These are phyloP conservation scores for Ascochyta pisi DNA, from an alignment of 2,329 filamentous ascomycete species.

Conservation along the genomic window DNA sequence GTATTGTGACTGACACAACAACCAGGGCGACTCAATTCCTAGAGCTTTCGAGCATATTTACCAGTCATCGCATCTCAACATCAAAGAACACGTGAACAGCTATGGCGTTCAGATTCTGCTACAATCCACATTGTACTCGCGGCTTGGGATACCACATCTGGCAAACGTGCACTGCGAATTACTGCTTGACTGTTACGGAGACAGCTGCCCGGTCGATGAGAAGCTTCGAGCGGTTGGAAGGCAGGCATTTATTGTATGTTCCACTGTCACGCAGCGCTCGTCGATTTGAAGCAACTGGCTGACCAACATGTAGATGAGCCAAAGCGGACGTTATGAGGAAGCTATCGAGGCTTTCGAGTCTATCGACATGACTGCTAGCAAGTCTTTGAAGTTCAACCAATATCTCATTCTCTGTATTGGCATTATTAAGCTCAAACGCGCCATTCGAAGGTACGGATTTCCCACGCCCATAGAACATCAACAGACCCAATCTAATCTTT, in stretches of 20 bases:
- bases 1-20: conserved; percentile 1
- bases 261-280: background rate
- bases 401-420: conserved; percentile 72
- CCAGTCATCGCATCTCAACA: conserved; percentile 81
- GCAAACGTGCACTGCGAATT: conserved; percentile 71
- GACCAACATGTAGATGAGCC: conserved; percentile 55
- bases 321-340: conserved; percentile 73
- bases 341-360: conserved; percentile 67
- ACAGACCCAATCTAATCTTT: background rate
- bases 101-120: conserved; percentile 78
- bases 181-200: conserved; percentile 75
- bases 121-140: conserved; percentile 74
- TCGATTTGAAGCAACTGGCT: background rate
- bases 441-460: conserved; percentile 59
- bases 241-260: conserved; percentile 65
- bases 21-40: conserved; percentile 63
- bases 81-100: conserved; percentile 77
- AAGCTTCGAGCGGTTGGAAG: conserved; percentile 76
- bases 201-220: conserved; percentile 75
- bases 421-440: conserved; percentile 69
- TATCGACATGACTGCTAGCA: conserved; percentile 67
- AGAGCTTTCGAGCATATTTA: conserved; percentile 77
- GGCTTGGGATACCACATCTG: conserved; percentile 69
- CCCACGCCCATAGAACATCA: conserved; percentile 16
- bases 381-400: conserved; percentile 79